Base-by-base conservation (phyloP, 2,329 filamentous ascomycete species). In the Pseudophaeomoniella oleicola region DNA sequence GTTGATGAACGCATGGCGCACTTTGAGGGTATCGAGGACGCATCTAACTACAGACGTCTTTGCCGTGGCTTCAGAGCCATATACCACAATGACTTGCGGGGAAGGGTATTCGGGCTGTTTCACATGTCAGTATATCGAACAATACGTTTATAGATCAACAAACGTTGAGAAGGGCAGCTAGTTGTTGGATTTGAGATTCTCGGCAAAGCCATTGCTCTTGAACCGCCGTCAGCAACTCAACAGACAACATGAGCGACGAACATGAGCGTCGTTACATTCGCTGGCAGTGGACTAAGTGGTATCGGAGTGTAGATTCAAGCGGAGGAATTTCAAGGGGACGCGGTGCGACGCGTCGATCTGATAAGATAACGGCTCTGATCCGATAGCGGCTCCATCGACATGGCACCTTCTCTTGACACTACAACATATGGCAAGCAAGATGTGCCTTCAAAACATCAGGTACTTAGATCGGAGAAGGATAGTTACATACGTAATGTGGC, bases 41-140 rank as follows among this genome's bases (percentile, higher is more conserved):
- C 69, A 66, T 39, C 67, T 65, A 3, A 79, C 66, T 35, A 94
- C 69, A 34, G 73, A 72, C 19, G 76, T 83, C 61, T 96, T 96
- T 30, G 86, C 88, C 0, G 87, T 93, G 2, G 85, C 80, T 50
- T 87, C 78, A 18, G 86, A 74, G 35, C 90, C 90, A 55, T 96
- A 78, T 34, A 92, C 58, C 15, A 94, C 75, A 9, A 94, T 56
- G 41, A 82, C 81, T 9, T 75, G 66, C 39, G 81, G 81, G 39
- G 74, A 78, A 18, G 82, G 78, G n/a, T 78, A 43, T 12, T 31
- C 30, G 14, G 32, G 32, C 32, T 34, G 32, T 16, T 12, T 6
- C 9, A 9, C n/a, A 17, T n/a, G n/a, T 34, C 15, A 18, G 11
- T 10, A 34, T 12, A 9, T 34, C n/a, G 32, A 17, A 9, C 4